Conservation (phyloP, 176 grass and related monocot genomes). For the Bromus sterilis region DNA sequence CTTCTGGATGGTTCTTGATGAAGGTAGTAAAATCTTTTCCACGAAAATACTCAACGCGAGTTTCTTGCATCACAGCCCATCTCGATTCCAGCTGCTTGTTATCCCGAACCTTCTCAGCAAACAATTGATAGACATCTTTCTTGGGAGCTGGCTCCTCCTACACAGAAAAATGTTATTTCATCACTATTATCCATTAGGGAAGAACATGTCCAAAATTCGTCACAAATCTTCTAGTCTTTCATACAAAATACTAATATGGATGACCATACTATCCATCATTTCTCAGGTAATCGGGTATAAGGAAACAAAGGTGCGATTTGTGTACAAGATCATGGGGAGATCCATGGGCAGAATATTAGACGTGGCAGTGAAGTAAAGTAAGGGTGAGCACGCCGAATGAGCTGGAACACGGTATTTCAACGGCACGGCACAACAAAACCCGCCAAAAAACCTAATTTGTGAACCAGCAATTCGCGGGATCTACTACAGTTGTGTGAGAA, state of each 20-base stretch:
- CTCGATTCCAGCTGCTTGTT: conserved; percentile 93
- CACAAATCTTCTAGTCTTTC: background rate
- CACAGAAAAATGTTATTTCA: conserved; percentile 3
- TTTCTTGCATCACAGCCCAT: conserved; percentile 99
- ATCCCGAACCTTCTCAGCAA: conserved; percentile 98
- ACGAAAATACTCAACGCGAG: conserved; percentile 95
- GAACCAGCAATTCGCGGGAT: conserved; percentile 6
- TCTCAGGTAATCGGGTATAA: background rate
- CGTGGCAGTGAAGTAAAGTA: background rate
- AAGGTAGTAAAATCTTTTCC: conserved; percentile 90
- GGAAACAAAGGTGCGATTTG: too few species aligned
- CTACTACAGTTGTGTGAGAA: background rate
- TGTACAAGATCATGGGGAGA: too few species aligned
- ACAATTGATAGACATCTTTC: conserved; percentile 88
- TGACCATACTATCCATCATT: background rate
- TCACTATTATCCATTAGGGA: background rate
- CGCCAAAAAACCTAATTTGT: background rate
- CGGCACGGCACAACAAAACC: background rate
- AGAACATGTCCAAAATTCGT: background rate
- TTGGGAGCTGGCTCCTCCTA: conserved; percentile 60
- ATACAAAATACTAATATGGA: background rate
- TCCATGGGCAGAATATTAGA: background rate
- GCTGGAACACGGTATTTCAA: background rate
- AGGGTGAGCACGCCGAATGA: background rate
- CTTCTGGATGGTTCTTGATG: conserved; percentile 83